Evolutionary conservation across 139 green algal genomes (phyloP).

Genomic region (Picochlorum sp.): DNA sequence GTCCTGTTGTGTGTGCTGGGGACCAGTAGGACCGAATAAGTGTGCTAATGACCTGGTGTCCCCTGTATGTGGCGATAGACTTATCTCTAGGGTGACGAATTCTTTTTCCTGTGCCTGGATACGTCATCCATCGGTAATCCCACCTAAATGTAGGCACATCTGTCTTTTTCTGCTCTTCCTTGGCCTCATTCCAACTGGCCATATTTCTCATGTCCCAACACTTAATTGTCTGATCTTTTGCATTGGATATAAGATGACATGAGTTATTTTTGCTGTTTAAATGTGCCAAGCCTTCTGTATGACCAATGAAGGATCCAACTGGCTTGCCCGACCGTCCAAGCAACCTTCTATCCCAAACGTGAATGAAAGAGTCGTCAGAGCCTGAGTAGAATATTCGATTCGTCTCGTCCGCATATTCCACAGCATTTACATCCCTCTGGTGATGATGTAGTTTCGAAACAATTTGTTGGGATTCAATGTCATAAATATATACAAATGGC

Average conservation of each 20-base stretch:
- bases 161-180: neutral
- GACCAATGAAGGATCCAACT: conserved; percentile 73
- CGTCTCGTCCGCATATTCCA: conserved; percentile 54
- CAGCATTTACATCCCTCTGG: conserved; percentile 88
- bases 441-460: conserved; percentile 35
- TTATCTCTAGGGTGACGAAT: conserved; percentile 77
- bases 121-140: conserved; percentile 81
- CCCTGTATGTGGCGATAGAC: conserved; percentile 74
- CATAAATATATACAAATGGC: conserved; percentile 62
- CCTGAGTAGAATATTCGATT: conserved; percentile 71
- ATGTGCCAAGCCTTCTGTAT: conserved; percentile 88
- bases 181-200: neutral
- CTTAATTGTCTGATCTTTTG: conserved; percentile 92
- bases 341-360: conserved; percentile 75
- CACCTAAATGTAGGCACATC: conserved; percentile 47
- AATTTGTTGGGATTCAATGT: conserved; percentile 48
- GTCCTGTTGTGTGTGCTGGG: conserved; percentile 61
- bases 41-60: conserved; percentile 79
- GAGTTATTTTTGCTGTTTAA: conserved; percentile 62
- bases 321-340: conserved; percentile 27
- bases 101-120: conserved; percentile 51
- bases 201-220: conserved; percentile 80
- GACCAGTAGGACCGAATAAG: conserved; percentile 90
- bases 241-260: conserved; percentile 76
- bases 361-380: conserved; percentile 75